Percentiles rank a stretch among this genome's conserved stretches.
These are phyloP conservation scores for Domatiomyces catenatus DNA, from an alignment of 2,329 filamentous ascomycete species.

Conservation along the genomic window DNA sequence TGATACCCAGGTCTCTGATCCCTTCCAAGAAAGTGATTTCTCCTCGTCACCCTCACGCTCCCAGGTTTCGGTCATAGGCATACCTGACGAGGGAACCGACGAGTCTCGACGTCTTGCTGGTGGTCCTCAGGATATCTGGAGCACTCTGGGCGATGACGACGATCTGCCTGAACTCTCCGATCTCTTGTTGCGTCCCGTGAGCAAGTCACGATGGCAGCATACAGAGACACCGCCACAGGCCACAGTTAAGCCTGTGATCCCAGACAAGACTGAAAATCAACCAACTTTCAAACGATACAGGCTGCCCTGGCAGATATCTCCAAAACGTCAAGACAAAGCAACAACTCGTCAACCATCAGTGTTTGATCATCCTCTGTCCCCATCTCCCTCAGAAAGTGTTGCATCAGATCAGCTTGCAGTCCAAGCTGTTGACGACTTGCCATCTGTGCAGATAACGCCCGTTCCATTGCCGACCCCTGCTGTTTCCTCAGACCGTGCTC, in stretches of 20 bases:
- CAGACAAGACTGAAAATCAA: background rate
- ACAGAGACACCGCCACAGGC: background rate
- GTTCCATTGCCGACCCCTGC: constrained; percentile 11
- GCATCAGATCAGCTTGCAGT: constrained; percentile 16
- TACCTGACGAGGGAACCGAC: constrained; percentile 21
- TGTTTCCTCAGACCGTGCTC: constrained; percentile 9
- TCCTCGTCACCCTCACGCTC: constrained; percentile 3
- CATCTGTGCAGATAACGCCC: constrained; percentile 2
- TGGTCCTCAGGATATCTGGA: constrained; percentile 1
- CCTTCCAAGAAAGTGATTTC: constrained; percentile 8
- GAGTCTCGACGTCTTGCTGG: constrained; percentile 21
- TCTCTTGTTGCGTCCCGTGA: constrained; percentile 1
- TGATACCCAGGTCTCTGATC: constrained; percentile 10
- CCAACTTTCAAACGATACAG: background rate
- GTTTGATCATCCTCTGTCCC: constrained; percentile 24
- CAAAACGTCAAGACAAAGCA: constrained; percentile 1
- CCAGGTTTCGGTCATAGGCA: constrained; percentile 15
- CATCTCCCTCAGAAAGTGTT: constrained; percentile 24
- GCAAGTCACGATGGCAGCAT: background rate
- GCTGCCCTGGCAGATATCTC: background rate
- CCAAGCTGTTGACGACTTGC: background rate
- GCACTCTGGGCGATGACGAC: constrained; percentile 8
- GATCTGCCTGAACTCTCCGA: constrained; percentile 11
- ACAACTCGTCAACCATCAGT: constrained; percentile 20
- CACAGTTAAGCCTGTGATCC: background rate